These are phyloP conservation scores for Lepidium didymum DNA, from an alignment of 345 rosid genomes.

Conservation along the genomic window DNA sequence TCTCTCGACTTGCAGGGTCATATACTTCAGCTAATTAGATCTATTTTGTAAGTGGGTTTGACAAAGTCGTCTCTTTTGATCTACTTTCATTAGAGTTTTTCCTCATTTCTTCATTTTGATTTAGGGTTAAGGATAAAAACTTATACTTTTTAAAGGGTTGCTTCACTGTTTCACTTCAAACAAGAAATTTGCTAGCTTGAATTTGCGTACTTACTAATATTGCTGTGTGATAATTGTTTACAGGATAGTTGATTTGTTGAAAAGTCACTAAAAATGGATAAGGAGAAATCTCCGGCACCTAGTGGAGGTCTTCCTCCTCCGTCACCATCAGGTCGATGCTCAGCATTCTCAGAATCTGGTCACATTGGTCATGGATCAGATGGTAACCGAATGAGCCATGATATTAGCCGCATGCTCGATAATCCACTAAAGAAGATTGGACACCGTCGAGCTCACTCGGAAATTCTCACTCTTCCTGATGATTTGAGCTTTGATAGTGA, in stretches of 20 bases:
- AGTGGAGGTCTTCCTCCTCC: conserved; percentile 52
- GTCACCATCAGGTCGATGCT: conserved; percentile 47
- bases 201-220: neutral
- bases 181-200: neutral
- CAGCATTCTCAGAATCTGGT: conserved; percentile 39
- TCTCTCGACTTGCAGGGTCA: neutral
- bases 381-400: conserved; percentile 54
- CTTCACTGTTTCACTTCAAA: neutral
- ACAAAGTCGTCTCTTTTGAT: conserved; percentile 18
- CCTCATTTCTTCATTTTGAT: neutral
- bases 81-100: neutral
- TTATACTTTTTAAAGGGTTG: neutral
- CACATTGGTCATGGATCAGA: conserved; percentile 45
- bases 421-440: conserved; percentile 76
- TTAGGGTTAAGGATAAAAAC: neutral
- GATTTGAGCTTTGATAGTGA: conserved; percentile 88
- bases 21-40: conserved; percentile 4
- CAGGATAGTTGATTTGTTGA: neutral
- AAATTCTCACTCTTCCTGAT: conserved; percentile 85
- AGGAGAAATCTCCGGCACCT: conserved; percentile 48
- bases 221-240: neutral
- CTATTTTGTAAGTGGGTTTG: conserved; percentile 12
- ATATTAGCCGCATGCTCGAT: conserved; percentile 80
- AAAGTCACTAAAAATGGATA: conserved; percentile 46
- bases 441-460: conserved; percentile 96